Conservation (phyloP, 257 asterid species). For the Fraxinus pennsylvanica region DNA sequence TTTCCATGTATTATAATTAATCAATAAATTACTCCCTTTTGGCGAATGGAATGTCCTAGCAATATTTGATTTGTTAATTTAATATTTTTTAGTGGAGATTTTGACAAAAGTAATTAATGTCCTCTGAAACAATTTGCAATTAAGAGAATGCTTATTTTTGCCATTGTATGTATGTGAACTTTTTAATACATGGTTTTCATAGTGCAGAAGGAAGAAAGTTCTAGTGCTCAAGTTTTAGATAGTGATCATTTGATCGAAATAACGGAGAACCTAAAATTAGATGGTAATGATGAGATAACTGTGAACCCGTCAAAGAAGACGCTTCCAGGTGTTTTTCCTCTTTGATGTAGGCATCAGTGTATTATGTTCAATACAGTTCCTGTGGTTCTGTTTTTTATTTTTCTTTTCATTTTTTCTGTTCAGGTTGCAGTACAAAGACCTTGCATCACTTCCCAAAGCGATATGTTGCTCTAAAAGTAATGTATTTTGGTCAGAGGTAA, state of each 20-base stretch:
- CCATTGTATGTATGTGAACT: conserved; percentile 13
- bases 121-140: background rate
- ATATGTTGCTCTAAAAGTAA: conserved; percentile 75
- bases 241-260: conserved; percentile 28
- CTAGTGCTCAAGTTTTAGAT: conserved; percentile 27
- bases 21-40: background rate
- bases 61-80: background rate
- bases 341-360: conserved; percentile 7
- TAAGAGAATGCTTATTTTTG: background rate
- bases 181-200: conserved; percentile 23
- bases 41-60: background rate
- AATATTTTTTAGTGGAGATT: background rate
- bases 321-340: conserved; percentile 49
- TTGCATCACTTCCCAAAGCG: conserved; percentile 59
- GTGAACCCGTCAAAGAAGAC: conserved; percentile 38
- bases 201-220: conserved; percentile 44
- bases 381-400: conserved; percentile 7
- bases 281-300: conserved; percentile 15
- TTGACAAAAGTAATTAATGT: background rate
- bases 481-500: conserved; percentile 95
- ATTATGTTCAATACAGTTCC: conserved; percentile 12
- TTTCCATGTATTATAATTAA: background rate
- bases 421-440: conserved; percentile 26
- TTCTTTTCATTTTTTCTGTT: conserved; percentile 20
- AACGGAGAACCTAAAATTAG: conserved; percentile 35